Base-by-base conservation (phyloP, 164 flowering plant genomes). In the Paratinospora sagittata region DNA sequence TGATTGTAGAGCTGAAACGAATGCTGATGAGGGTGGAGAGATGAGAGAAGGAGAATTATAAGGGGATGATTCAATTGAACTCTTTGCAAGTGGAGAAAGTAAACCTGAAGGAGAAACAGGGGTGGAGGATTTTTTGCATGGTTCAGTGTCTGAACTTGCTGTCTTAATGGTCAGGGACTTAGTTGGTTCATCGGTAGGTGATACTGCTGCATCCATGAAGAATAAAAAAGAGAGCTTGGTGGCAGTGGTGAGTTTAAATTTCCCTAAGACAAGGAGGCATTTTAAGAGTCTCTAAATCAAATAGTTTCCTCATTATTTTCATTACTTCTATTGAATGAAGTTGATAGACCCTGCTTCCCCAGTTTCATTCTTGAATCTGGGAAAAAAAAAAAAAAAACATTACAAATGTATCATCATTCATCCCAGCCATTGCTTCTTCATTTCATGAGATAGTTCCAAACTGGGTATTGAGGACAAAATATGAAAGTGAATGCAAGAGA, bases 21-120 rank as follows among this genome's bases (percentile, higher is more conserved):
- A 93, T 45, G 96, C 92, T 1, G 96, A 93, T 8, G 98, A 93
- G 19, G 97, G 88, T 16, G 97, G 91, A 12, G 97, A 90, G 27
- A 87, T 65, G 27, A 89, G 84, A 47, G 86, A 82, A 12, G 97
- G 93, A 24, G 98, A 93, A 81, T 85, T 84, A 69, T 73, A 85
- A 47, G 83, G 83, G 27, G 96, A 92, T n/a, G 90, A 78, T 71
- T 84, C 82, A 36, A 75, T 76, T 24, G 91, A 85, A 64, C 62
- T 82, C 64, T 79, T 80, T 9, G 71, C 30, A 62, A 58, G 61
- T 66, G 81, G 78, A 65, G 84, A 75, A 45, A 71, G 60, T 58
- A 76, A 72, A 79, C 69, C 77, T 70, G 74, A 65, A 36, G 24
- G 63, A 69, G 85, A 70, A 65, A 70, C 49, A 61, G 72, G 65